Base-by-base conservation (phyloP, 768 basidiomycete species). In the Paxillus ammoniavirescens region DNA sequence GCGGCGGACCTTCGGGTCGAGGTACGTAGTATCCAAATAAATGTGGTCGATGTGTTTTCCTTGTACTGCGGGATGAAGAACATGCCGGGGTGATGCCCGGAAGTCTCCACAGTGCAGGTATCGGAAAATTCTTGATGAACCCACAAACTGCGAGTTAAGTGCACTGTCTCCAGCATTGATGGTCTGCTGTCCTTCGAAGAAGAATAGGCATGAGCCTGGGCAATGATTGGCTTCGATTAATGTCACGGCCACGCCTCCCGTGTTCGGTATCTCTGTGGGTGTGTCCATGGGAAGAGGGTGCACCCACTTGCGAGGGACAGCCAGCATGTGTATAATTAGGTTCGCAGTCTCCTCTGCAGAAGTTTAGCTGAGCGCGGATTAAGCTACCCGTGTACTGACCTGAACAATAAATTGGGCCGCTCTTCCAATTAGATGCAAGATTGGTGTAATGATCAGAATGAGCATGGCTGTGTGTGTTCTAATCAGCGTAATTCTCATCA, bases 201-300 rank as follows among this genome's bases (percentile, higher is more conserved):
- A 77, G 72, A 98, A 98, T 23, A 99, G 75, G 54, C 86, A 92
- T 2, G 94, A 97, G 4, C 97, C 97, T 5, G 97, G 97, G 79
- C 96, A 98, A 65, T 98, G 97, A 67, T 99, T 98, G 9, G 96
- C 97, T 63, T 97, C 92, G n/a, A 99, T 93, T 38, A 95, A 82
- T 2, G 93, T 98, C 5, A 98, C 95, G 36, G 73, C 76, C 35
- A 98, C 91, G 2, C 94, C 94, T 26, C 84, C 83, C 0, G 93
- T 92, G 59, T 90, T 72, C 1, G 96, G 92, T 51, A 97, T 78
- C 33, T 82, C 66, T 0, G 83, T 86, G 0, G 92, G 80, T 0
- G 74, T 74, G 68, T 97, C 82, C 80, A 93, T 82, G 1, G 93
- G 90, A 3, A 98, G 76, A 5, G 93, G 84, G 62, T 89, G 80